Conservation (phyloP, 2,329 filamentous ascomycete genomes). For the Aspergillus novoparasiticus region DNA sequence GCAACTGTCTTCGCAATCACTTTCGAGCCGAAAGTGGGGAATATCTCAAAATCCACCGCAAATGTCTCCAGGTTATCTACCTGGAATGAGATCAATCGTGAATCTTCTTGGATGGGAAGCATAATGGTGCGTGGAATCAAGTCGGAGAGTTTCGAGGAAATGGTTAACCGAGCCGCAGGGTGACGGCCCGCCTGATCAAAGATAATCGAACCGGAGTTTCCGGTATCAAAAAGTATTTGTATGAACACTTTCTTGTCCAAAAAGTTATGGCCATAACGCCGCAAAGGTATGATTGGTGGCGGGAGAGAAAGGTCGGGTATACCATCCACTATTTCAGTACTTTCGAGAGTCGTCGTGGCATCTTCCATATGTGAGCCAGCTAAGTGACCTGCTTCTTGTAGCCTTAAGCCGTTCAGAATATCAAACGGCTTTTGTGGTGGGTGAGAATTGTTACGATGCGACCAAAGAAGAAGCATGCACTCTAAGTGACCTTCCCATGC, state of each 20-base stretch:
- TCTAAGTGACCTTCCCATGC: constrained; percentile 96
- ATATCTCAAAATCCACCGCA: constrained; percentile 95
- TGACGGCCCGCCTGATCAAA: constrained; percentile 98
- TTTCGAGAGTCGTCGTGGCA: constrained; percentile 56
- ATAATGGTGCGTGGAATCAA: constrained; percentile 95
- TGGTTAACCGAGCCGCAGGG: constrained; percentile 88
- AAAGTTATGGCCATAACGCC: constrained; percentile 97
- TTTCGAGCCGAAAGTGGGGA: constrained; percentile 95
- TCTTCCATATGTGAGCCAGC: constrained; percentile 33
- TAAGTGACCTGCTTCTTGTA: constrained; percentile 29
- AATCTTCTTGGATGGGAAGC: constrained; percentile 94
- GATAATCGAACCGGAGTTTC: constrained; percentile 67
- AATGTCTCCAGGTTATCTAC: constrained; percentile 92
- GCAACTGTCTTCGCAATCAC: constrained; percentile 96
- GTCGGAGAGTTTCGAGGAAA: constrained; percentile 94
- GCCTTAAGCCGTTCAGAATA: constrained; percentile 36
- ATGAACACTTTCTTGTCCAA: constrained; percentile 96
- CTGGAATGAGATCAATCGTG: constrained; percentile 90
- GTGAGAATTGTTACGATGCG: constrained; percentile 30
- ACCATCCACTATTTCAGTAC: constrained; percentile 73
- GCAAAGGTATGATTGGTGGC: constrained; percentile 91
- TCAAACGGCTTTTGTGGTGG: constrained; percentile 35
- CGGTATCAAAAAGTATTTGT: constrained; percentile 84
- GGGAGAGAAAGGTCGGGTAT: constrained; percentile 91
- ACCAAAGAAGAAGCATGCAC: constrained; percentile 82